phyloP scores from a whole-genome alignment of 208 protist species.

The Wallacemonas sp. region DNA sequence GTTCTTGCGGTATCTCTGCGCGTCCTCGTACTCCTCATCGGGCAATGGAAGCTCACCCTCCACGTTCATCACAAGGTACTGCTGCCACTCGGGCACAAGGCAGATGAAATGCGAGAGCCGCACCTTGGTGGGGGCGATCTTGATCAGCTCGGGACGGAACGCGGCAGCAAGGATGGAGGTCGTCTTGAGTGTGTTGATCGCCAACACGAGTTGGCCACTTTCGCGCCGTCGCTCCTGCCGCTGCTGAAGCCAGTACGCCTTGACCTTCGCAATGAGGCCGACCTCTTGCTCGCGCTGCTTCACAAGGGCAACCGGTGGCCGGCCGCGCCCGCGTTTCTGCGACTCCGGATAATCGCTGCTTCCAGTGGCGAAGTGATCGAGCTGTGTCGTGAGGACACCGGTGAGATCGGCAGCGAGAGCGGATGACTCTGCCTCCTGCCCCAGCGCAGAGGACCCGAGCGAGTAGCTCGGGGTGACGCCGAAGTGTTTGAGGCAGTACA shows the following conservation, averaged over 20 bases:
- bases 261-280: constrained; percentile 33
- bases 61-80: constrained; percentile 47
- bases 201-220: constrained; percentile 32
- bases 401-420: constrained; percentile 45
- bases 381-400: constrained; percentile 25
- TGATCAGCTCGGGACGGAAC: constrained; percentile 70
- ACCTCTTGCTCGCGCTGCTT: constrained; percentile 36
- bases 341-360: constrained; percentile 10
- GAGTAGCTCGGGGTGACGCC: constrained; percentile 29
- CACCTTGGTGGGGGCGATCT: constrained; percentile 57
- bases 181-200: constrained; percentile 38
- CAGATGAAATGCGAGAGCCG: constrained; percentile 68
- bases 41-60: constrained; percentile 71
- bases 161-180: constrained; percentile 47
- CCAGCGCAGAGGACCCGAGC: constrained; percentile 30
- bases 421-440: constrained; percentile 41
- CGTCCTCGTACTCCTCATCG: constrained; percentile 82
- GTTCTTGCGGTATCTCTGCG: constrained; percentile 65
- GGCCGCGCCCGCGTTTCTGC: constrained; percentile 36
- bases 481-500: constrained; percentile 72
- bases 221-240: constrained; percentile 37
- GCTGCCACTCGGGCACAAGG: constrained; percentile 83
- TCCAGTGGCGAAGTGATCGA: background rate
- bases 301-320: constrained; percentile 36
- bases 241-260: constrained; percentile 62